Percentiles rank a stretch among this genome's conserved stretches.
Conservation (phyloP, 2,329 filamentous ascomycete genomes). For the Colletotrichum limetticola region DNA sequence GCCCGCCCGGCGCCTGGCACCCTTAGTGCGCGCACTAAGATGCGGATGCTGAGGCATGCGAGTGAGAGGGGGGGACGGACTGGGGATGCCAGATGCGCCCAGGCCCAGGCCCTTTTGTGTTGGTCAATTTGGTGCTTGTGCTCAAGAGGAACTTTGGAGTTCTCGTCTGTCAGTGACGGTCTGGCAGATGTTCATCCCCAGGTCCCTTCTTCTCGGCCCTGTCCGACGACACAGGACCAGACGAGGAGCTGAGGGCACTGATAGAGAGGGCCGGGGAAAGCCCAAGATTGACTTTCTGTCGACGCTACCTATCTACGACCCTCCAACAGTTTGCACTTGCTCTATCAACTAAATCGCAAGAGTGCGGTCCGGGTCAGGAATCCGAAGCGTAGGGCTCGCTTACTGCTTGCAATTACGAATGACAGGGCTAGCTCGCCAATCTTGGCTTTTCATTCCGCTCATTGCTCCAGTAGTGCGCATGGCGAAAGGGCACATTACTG, state of each 20-base stretch:
- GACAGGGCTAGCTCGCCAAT: slow-evolving; percentile 13
- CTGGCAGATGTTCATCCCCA: neutral
- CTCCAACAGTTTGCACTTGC: neutral
- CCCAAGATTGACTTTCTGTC: neutral
- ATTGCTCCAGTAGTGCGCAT: neutral
- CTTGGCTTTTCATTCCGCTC: slow-evolving; percentile 20
- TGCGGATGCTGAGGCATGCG: neutral
- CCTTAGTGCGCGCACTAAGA: neutral
- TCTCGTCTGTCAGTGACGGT: neutral
- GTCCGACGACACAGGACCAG: neutral
- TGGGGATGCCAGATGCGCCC: neutral
- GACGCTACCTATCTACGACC: neutral
- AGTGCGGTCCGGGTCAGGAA: neutral
- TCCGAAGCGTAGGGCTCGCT: neutral
- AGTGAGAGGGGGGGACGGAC: neutral
- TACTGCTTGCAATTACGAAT: neutral
- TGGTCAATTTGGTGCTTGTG: neutral
- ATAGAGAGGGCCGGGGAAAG: neutral
- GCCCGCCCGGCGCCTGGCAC: slow-evolving; percentile 1
- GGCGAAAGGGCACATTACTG: neutral
- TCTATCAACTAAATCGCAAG: neutral
- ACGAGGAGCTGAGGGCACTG: too few relatives aligned
- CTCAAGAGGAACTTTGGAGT: neutral
- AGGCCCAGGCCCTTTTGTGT: slow-evolving; percentile 4
- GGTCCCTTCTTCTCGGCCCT: neutral